Evolutionary conservation across 1,139 yeast species (phyloP).

Genomic region (Suzukiozyma palmioleophila): DNA sequence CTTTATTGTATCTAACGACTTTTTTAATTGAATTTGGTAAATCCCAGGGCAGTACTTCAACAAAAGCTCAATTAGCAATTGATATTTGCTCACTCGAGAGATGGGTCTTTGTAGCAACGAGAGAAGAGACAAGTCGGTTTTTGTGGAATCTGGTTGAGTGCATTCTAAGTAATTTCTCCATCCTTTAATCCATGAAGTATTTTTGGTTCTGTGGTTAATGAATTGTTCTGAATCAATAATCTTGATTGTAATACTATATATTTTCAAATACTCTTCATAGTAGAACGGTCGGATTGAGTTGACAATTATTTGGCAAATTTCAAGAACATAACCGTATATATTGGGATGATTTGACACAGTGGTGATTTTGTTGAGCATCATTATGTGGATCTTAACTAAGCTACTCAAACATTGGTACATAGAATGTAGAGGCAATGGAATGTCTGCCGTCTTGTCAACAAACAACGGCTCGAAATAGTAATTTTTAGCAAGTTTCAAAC

Average conservation of each 20-base stretch:
- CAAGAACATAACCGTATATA: neutral
- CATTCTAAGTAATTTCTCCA: conserved; percentile 40
- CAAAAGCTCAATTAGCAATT: conserved; percentile 43
- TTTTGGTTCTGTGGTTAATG: conserved; percentile 1
- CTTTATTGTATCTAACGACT: conserved; percentile 13
- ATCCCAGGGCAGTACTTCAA: conserved; percentile 14
- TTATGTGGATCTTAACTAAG: conserved; percentile 22
- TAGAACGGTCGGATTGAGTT: neutral
- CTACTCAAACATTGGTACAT: conserved; percentile 17
- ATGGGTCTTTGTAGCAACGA: conserved; percentile 55
- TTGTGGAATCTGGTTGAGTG: conserved; percentile 29
- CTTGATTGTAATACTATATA: neutral
- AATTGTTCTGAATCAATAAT: neutral
- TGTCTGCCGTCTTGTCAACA: conserved; percentile 16
- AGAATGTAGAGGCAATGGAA: conserved; percentile 22
- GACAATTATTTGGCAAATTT: neutral
- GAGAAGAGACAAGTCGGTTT: conserved; percentile 41
- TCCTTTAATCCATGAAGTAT: conserved; percentile 23
- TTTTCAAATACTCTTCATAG: conserved; percentile 3
- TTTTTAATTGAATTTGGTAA: neutral
- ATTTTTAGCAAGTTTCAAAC: conserved; percentile 34
- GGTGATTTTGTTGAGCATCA: conserved; percentile 15
- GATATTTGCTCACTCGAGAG: conserved; percentile 47
- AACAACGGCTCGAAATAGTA: conserved; percentile 33
- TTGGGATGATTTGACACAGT: conserved; percentile 7